phyloP scores from a whole-genome alignment of 2,329 filamentous ascomycete genomes.

The Dothistroma septosporum region DNA sequence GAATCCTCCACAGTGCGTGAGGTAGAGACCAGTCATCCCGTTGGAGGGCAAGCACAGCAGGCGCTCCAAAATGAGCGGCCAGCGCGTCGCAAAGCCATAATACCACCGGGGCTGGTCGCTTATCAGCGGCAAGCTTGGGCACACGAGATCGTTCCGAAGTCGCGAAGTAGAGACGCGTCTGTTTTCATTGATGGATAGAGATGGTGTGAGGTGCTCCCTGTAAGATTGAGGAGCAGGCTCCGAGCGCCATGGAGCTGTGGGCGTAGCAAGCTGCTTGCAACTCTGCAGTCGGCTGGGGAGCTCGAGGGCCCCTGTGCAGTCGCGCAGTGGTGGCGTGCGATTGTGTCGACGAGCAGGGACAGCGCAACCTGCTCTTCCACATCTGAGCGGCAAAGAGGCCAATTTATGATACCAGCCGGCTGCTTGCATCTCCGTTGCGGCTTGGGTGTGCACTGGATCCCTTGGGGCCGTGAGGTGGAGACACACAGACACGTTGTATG shows the following conservation, averaged over 20 bases:
- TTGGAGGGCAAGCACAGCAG: not conserved
- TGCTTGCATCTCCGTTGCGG: not conserved
- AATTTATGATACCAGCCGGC: not conserved
- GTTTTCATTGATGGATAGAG: no score
- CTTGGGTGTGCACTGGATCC: not conserved
- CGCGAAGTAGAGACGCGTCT: not conserved
- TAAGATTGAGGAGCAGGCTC: no score
- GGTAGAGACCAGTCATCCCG: not conserved
- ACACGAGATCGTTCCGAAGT: not conserved
- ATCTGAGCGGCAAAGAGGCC: no score
- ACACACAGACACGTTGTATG: not conserved
- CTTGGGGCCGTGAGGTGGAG: not conserved
- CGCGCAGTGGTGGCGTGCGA: no score
- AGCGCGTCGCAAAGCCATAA: not conserved
- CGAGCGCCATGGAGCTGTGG: no score
- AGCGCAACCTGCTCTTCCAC: no score
- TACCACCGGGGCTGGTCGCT: not conserved
- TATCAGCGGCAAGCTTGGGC: not conserved
- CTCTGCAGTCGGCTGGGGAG: no score
- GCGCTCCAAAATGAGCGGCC: no score
- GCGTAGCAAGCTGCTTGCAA: no score
- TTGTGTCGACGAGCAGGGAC: no score
- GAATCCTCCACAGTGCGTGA: not conserved
- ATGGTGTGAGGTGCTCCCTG: no score
- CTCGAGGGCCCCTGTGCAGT: no score